A percentile compares a stretch with the other conserved stretches of the same genome.
Evolutionary conservation across 306 rosid species (phyloP).

Genomic region (Aeschynomene evenia): DNA sequence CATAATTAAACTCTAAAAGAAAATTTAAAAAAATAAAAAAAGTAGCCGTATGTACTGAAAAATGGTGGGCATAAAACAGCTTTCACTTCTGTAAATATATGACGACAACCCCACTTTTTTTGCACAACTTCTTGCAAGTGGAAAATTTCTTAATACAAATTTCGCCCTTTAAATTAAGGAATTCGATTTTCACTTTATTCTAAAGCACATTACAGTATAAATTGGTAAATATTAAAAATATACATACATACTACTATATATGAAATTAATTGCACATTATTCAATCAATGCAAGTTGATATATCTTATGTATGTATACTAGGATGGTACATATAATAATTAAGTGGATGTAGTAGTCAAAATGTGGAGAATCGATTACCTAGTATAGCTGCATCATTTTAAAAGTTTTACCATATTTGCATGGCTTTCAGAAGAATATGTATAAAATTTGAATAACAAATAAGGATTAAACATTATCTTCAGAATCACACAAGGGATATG

Average conservation of each 20-base stretch:
- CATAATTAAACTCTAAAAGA: too few species aligned
- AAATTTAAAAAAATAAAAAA: neutral
- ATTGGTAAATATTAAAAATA: constrained; percentile 2
- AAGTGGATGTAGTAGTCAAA: constrained; percentile 1
- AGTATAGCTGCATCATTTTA: neutral
- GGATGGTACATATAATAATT: neutral
- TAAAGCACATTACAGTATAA: constrained; percentile 6
- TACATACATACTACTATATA: neutral
- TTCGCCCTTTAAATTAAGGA: constrained; percentile 12
- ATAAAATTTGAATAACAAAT: constrained; percentile 6
- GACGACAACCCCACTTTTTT: constrained; percentile 36
- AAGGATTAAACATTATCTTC: neutral
- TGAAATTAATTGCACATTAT: neutral
- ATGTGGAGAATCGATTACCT: neutral
- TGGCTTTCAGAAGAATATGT: constrained; percentile 13
- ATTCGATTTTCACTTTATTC: constrained; percentile 28
- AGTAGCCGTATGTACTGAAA: constrained; percentile 17
- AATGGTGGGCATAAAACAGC: constrained; percentile 32
- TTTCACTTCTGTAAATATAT: constrained; percentile 34
- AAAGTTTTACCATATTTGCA: constrained; percentile 13
- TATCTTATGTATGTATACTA: neutral
- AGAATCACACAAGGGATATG: neutral
- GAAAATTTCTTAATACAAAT: constrained; percentile 1
- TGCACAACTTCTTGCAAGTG: constrained; percentile 16
- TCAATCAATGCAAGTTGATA: neutral